Percentiles rank a stretch among this genome's conserved stretches.
Conservation (phyloP, 169 alveolate genomes). For the Amoebophrya sp. region DNA sequence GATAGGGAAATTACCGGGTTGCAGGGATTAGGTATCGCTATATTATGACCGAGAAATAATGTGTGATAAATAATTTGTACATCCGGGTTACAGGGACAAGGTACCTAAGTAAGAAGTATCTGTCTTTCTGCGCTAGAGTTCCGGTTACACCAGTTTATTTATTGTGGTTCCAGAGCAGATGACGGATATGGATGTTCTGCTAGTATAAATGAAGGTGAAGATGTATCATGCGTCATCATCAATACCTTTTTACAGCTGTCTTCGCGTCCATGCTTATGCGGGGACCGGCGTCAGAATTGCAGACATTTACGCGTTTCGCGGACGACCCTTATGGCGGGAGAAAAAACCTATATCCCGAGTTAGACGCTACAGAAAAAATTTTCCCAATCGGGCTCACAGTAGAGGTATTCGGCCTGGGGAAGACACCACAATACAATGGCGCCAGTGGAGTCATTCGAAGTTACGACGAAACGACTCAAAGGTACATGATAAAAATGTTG, state of each 20-base stretch:
- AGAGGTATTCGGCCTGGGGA: conserved; percentile 14
- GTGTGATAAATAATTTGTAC: neutral
- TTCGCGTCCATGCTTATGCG: neutral
- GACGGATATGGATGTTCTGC: too few species aligned
- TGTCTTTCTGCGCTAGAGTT: neutral
- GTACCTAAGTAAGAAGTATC: neutral
- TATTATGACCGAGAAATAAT: neutral
- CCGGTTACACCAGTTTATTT: neutral
- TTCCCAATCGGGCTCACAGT: conserved; percentile 16
- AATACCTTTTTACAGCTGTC: neutral
- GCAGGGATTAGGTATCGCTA: neutral
- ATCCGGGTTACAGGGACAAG: too few species aligned
- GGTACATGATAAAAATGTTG: too few species aligned
- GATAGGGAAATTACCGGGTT: neutral
- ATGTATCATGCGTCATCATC: neutral
- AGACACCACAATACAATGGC: conserved; percentile 33
- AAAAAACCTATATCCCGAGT: neutral
- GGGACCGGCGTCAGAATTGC: neutral
- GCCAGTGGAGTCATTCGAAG: neutral
- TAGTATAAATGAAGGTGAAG: too few species aligned
- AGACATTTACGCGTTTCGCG: neutral
- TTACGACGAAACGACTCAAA: neutral
- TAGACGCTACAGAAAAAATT: neutral
- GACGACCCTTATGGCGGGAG: conserved; percentile 16
- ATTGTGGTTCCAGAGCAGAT: too few species aligned